Evolutionary conservation across 495 filamentous ascomycete species (phyloP).

Genomic region (Aspergillus carlsbadensis): DNA sequence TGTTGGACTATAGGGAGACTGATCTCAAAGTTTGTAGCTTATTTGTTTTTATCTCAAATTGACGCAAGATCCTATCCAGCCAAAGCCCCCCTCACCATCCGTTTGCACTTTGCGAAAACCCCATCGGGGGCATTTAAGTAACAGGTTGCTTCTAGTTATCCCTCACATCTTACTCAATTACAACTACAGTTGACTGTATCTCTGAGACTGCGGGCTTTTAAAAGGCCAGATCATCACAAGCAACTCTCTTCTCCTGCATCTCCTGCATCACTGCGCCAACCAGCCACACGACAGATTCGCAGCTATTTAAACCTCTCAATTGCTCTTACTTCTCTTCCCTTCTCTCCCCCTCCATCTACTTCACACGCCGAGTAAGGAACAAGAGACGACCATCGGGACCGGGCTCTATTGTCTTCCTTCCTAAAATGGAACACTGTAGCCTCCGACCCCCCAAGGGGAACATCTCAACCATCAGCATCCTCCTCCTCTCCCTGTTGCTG

Average conservation of each 20-base stretch:
- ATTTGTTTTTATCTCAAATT: too few species aligned
- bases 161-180: neutral
- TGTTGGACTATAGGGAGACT: too few species aligned
- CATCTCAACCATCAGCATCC: neutral
- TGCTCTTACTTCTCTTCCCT: neutral
- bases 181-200: neutral
- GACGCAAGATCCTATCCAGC: too few species aligned
- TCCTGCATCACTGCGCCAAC: neutral
- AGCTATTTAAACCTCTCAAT: neutral
- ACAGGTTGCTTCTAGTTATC: neutral
- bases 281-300: neutral
- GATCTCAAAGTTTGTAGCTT: too few species aligned
- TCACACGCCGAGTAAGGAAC: too few species aligned
- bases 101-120: too few species aligned
- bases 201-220: too few species aligned
- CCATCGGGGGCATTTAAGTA: too few species aligned
- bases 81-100: too few species aligned
- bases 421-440: constrained; percentile 13
- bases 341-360: neutral
- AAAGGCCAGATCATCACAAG: too few species aligned
- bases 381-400: too few species aligned
- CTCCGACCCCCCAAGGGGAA: neutral
- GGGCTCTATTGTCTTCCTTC: constrained; percentile 6
- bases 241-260: neutral
- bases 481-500: neutral